Base-by-base conservation (phyloP, 768 basidiomycete genomes). In the Boletellus ananas region DNA sequence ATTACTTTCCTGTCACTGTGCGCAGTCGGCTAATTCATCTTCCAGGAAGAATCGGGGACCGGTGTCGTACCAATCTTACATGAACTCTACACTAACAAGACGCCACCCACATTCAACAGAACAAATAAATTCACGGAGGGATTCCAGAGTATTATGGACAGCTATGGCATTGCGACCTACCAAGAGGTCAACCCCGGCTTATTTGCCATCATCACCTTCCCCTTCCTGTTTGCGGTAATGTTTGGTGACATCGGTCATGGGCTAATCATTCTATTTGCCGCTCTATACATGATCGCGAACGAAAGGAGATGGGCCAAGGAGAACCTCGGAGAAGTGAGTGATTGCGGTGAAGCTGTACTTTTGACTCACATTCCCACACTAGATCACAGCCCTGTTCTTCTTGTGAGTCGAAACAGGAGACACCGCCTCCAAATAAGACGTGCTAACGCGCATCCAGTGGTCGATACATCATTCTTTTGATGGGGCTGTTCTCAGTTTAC, bases 211-310 rank as follows among this genome's bases (percentile, higher is more conserved):
- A 74, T 88, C 58, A 96, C 94, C 2, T 96, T 96, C 83, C 96
- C 96, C 0, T 98, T 99, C 83, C 71, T 99, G 58, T 99, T 98
- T 61, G 95, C 93, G 5, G 91, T 99, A 72, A 99, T 99, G 96
- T 99, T 99, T 65, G 96, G 96, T 61, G 96, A 99, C 70, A 90
- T 98, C 63, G 96, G 96, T 3, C 96, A 99, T 70, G 96, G 93
- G 27, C 74, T 81, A 52, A 83, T 98, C 62, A 87, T 90, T 59
- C 78, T 88, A 55, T 62, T 78, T 36, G 81, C 85, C 16, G 95
- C 91, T 3, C 50, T 85, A 2, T 83, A 80, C 51, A 93, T 98
- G 90, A 92, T 97, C 64, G 48, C 87, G 47, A 74, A 79, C n/a
- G 96, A 99, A 72, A 83, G 79, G 69, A 84, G 80, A 62, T 77